Evolutionary conservation across 345 rosid genomes (phyloP), one percentile per base, ranked within the genome.

Genomic region (Camelina sativa): DNA sequence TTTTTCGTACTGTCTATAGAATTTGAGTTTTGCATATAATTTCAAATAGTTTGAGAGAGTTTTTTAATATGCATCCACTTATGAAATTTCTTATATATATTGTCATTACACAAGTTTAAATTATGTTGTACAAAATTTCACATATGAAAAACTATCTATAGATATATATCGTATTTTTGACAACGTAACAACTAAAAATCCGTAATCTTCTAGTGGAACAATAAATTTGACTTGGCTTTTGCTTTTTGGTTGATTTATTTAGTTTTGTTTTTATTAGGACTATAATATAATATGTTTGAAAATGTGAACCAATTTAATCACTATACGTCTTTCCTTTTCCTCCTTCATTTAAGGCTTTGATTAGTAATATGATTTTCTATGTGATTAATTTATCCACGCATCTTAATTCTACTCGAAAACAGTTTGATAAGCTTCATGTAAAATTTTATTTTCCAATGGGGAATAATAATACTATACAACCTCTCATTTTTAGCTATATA

Each of bases 321-420:
- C 67, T 23, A 44, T 23, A 58, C 47, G 61, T 71, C 54, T 57
- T 64, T 65, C 28, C 62, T 71, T 71, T 71, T 23, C 71, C 53
- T 64, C 80, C 80, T 71, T 62, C 72, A 76, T 65, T 58, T 66
- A 71, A 56, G 72, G 80, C 76, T 5, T 71, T 77, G 77, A 77
- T 72, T 77, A 77, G 37, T 65, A 62, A 37, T 57, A 57, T 20
- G n/a, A 69, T 59, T 60, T 51, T 59, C 56, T 7, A 19, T 46
- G 12, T 67, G 20, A 58, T 23, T 34, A 1, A 28, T 28, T 64
- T 65, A 64, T 73, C 25, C 28, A 73, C 57, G 40, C 65, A 47
- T 40, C 30, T 28, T 28, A 28, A 34, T 48, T 22, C 17, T 37
- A 66, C 10, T 50, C 17, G 35, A 1, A 13, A 38, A 51, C 9